Evolutionary conservation across 345 rosid species (phyloP), one percentile per base, ranked within the genome.

Genomic region (Salix viminalis): DNA sequence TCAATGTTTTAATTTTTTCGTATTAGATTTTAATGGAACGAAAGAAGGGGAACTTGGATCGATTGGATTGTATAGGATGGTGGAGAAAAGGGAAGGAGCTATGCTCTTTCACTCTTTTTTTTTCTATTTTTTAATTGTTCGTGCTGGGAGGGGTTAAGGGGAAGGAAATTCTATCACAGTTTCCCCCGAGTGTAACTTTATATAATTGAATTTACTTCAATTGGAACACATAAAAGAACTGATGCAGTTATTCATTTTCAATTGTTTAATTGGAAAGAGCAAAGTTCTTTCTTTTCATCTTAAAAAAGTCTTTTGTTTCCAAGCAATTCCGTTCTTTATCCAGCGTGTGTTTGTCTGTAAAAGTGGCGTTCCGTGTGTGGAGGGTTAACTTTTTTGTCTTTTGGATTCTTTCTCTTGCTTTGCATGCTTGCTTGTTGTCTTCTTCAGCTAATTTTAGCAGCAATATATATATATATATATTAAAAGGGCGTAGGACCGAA

Each of bases 51-150:
- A 58, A 77, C 77, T 79, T 75, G 85, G 85, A 70, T 78, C 30
- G 68, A 80, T 82, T 78, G 82, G 77, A 74, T 79, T 87, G 91
- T 90, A 88, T 84, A 88, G 91, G 78, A 75, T 54, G 68, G 36
- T 75, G 75, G 80, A 58, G 75, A 82, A 75, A 76, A 69, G 72
- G 69, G 65, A 81, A 67, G 62, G 76, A 79, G n/a, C 75, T 69
- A 41, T 71, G 70, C 65, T 58, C 44, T 75, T 76, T 77, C 78
- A 71, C 65, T 83, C 52, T 50, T 58, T 69, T 73, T 58, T 50
- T 68, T 71, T 73, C 24, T 13, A 39, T 15, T 32, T 48, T 75
- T 70, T 60, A 39, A 70, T 79, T 79, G 82, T 72, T 74, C 70
- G 67, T 75, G 30, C 65, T 23, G 73, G 80, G 80, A 73, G 75